Percentiles rank a stretch among this genome's conserved stretches.
Evolutionary conservation across 2,329 filamentous ascomycete genomes (phyloP).

Genomic region (Hirsutella thompsonii): DNA sequence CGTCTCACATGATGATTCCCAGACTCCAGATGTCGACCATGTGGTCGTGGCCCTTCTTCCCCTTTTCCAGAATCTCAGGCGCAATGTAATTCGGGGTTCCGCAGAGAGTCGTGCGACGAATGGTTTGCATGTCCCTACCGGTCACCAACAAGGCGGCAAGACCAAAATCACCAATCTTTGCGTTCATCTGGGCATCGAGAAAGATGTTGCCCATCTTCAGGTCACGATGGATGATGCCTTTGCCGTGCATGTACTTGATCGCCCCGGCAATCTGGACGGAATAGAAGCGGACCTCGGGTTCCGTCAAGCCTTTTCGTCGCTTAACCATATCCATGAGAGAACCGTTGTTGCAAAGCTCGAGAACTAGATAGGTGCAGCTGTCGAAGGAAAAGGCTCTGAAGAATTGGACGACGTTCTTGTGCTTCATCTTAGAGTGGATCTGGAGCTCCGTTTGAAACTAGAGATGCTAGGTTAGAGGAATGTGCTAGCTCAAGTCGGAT

Average conservation of each 20-base stretch:
- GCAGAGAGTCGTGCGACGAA: slow-evolving; percentile 82
- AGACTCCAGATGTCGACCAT: slow-evolving; percentile 98
- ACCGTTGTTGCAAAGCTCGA: slow-evolving; percentile 90
- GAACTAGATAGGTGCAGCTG: slow-evolving; percentile 80
- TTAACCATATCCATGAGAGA: slow-evolving; percentile 98
- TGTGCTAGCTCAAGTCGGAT: too few species aligned
- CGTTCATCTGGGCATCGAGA: slow-evolving; percentile 86
- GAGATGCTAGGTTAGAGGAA: background rate
- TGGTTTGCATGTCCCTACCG: slow-evolving; percentile 75
- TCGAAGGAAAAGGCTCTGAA: slow-evolving; percentile 86
- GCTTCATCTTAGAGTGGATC: slow-evolving; percentile 95
- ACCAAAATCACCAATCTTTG: slow-evolving; percentile 96
- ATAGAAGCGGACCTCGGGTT: slow-evolving; percentile 89
- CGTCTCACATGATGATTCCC: slow-evolving; percentile 76
- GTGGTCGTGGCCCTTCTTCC: slow-evolving; percentile 88
- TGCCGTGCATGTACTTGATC: slow-evolving; percentile 93
- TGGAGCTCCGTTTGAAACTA: slow-evolving; percentile 76
- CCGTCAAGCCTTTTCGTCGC: slow-evolving; percentile 75
- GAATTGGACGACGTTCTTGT: slow-evolving; percentile 93
- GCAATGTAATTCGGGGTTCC: slow-evolving; percentile 98
- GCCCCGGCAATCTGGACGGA: slow-evolving; percentile 91
- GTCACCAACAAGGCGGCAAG: slow-evolving; percentile 84
- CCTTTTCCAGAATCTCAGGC: slow-evolving; percentile 89
- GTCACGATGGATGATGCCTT: slow-evolving; percentile 93
- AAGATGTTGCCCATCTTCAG: slow-evolving; percentile 98